A percentile compares a stretch with the other conserved stretches of the same genome.
These are phyloP conservation scores for Termitomyces titanicus DNA, from an alignment of 768 basidiomycete species.

Conservation along the genomic window DNA sequence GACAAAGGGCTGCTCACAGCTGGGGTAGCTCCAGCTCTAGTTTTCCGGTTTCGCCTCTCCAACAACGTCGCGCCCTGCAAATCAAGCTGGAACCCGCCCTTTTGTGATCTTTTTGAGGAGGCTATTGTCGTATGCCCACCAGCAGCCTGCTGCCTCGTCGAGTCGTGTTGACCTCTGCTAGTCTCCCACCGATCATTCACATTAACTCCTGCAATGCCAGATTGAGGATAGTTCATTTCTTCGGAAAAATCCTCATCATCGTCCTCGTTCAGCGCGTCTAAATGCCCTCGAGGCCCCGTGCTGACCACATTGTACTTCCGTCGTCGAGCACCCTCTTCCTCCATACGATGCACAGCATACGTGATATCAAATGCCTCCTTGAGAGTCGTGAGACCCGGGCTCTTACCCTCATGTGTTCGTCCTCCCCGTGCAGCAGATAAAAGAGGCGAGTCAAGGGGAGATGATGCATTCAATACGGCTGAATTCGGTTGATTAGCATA, in stretches of 20 bases:
- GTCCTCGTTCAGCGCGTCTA: slow-evolving; percentile 89
- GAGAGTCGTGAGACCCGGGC: slow-evolving; percentile 88
- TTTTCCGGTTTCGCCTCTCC: slow-evolving; percentile 58
- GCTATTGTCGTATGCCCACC: neutral
- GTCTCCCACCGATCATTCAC: slow-evolving; percentile 25
- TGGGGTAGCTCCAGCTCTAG: slow-evolving; percentile 16
- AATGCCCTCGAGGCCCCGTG: slow-evolving; percentile 72
- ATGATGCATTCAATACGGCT: slow-evolving; percentile 18
- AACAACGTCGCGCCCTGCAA: slow-evolving; percentile 84
- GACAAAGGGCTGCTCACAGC: slow-evolving; percentile 33
- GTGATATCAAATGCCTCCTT: slow-evolving; percentile 99
- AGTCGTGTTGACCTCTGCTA: slow-evolving; percentile 31
- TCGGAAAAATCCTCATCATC: slow-evolving; percentile 64
- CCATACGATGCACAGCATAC: slow-evolving; percentile 99
- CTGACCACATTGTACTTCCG: slow-evolving; percentile 78
- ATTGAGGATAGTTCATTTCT: slow-evolving; percentile 24
- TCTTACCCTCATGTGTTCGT: slow-evolving; percentile 67
- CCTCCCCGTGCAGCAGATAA: slow-evolving; percentile 77
- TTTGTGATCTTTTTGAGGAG: slow-evolving; percentile 9
- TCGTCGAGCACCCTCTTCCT: slow-evolving; percentile 91
- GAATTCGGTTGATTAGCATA: slow-evolving; percentile 37
- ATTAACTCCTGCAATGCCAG: slow-evolving; percentile 10
- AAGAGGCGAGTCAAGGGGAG: slow-evolving; percentile 85
- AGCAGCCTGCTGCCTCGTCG: slow-evolving; percentile 12
- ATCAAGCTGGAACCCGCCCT: slow-evolving; percentile 73